Percentiles rank a stretch among this genome's conserved stretches.
Evolutionary conservation across 306 rosid species (phyloP).

Genomic region (Dryas drummondii): DNA sequence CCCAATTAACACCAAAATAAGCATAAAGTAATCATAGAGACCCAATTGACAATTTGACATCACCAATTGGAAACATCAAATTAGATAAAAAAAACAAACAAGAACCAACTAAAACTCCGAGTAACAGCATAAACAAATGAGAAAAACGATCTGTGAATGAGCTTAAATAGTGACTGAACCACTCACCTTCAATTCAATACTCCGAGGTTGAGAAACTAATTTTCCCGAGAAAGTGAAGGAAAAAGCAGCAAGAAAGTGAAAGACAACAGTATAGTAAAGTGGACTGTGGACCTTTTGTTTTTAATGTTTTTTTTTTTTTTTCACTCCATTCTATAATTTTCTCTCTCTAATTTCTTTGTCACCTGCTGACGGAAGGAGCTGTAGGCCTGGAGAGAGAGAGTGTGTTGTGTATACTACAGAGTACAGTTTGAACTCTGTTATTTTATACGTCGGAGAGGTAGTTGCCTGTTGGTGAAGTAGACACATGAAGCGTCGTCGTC

Average conservation of each 20-base stretch:
- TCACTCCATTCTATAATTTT: slow-evolving; percentile 20
- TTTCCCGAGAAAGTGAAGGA: slow-evolving; percentile 37
- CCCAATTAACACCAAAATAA: slow-evolving; percentile 2
- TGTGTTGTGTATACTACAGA: not conserved
- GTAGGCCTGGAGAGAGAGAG: not conserved
- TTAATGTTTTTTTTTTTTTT: not conserved
- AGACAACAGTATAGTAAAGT: slow-evolving; percentile 3
- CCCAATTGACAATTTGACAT: slow-evolving; percentile 5
- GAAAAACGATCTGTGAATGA: slow-evolving; percentile 37
- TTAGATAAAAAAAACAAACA: not conserved
- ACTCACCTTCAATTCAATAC: slow-evolving; percentile 35
- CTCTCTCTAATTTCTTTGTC: not conserved
- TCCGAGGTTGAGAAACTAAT: not conserved
- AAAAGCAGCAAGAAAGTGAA: slow-evolving; percentile 15
- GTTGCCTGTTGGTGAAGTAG: not conserved
- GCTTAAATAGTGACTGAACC: slow-evolving; percentile 1
- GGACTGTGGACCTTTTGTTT: not conserved
- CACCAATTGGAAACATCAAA: slow-evolving; percentile 1
- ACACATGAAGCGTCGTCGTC: not conserved
- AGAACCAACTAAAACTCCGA: not conserved
- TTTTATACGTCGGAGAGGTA: not conserved
- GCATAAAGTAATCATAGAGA: slow-evolving; percentile 9
- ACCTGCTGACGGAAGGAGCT: not conserved
- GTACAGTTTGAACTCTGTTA: not conserved
- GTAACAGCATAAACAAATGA: not conserved